A percentile compares a stretch with the other conserved stretches of the same genome.
Conservation (phyloP, 441 rosid species). For the Capsella rubella region DNA sequence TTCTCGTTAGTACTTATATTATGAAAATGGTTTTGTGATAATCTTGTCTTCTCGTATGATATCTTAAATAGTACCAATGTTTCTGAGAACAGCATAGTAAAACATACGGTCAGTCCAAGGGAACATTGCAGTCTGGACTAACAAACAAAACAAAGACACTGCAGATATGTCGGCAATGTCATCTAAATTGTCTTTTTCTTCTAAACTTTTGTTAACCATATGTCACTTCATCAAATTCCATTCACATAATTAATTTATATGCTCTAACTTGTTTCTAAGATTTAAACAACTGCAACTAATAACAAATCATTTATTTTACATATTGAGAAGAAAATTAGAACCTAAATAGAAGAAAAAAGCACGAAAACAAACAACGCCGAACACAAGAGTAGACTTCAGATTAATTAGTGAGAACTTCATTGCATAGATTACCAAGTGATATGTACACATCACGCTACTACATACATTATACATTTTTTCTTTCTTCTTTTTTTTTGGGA, state of each 20-base stretch:
- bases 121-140: not conserved
- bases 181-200: not conserved
- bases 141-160: not conserved
- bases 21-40: no score
- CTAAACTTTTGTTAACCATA: not conserved
- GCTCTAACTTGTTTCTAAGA: not conserved
- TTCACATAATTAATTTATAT: not conserved
- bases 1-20: no score
- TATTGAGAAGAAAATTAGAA: no score
- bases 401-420: slow-evolving; percentile 22
- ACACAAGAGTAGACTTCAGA: not conserved
- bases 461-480: slow-evolving; percentile 32
- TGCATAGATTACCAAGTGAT: slow-evolving; percentile 23
- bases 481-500: not conserved
- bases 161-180: not conserved
- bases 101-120: not conserved
- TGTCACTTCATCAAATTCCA: not conserved
- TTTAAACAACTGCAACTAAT: not conserved
- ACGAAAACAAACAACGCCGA: slow-evolving; percentile 7
- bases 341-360: not conserved
- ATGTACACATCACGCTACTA: slow-evolving; percentile 40
- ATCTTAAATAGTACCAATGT: no score
- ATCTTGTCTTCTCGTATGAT: no score
- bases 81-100: not conserved
- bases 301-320: no score